Base-by-base conservation (phyloP, 352 stramenopile species). In the Globisporangium nagaii region DNA sequence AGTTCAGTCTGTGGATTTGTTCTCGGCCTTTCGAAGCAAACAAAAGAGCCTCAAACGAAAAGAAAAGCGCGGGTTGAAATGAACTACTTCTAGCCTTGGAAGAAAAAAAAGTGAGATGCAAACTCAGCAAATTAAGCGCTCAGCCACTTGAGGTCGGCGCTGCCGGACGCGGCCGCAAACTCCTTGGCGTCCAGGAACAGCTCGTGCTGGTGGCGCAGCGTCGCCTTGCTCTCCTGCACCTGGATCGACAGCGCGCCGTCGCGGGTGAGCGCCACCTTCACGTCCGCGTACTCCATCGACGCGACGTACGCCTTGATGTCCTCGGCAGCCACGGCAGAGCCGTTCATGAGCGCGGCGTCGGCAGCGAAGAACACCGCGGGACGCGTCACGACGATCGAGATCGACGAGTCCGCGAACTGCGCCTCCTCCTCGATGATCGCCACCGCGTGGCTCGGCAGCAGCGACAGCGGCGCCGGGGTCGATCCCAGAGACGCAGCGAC, bases 231-330 rank as follows among this genome's bases (percentile, higher is more conserved):
- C 13, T 60, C 58, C 47, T 51, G 27, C 30, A 77, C 75, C 48
- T 75, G 64, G 42, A 90, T 70, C 12, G 63, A 65, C 32, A 93
- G 44, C 35, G 66, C 58, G 11, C 60, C 69, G 19, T 59, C 58
- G 20, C 57, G 41, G 2, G 62, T 53, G 13, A 88, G 54, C 22
- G 66, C 63, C n/a, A 67, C 53, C 66, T 90, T 84, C n/a, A 90
- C 75, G 52, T 90, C 79, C 17, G 72, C 68, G 58, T 88, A 93
- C 51, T 86, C 79, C 83, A 93, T 93, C 40, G 80, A 88, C 35
- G 73, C 66, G 34, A 91, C 70, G 46, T 75, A 93, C 13, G 73
- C 63, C 58, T 74, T 84, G 35, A 84, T 70, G 44, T 88, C 63
- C 17, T 75, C 68, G 28, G 71, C 63, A 17, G 82, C 53, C 0